Evolutionary conservation across 208 protist genomes (phyloP), one percentile per base, ranked within the genome.

Genomic region (Willaertia magna): DNA sequence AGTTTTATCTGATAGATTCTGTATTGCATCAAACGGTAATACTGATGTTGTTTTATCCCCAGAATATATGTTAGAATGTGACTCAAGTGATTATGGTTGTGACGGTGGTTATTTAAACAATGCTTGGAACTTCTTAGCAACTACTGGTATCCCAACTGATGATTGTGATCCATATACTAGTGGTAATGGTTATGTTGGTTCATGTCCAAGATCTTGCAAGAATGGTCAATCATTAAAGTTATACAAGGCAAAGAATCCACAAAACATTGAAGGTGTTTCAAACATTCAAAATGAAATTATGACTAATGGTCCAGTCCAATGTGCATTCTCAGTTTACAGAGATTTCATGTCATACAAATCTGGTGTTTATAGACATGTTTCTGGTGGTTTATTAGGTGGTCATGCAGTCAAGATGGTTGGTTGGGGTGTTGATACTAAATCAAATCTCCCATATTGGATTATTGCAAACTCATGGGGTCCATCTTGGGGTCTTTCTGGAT

Each of bases 391-490:
- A 49, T 90, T 94, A 78, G 94, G 94, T 78, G 93, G 93, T 74
- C 95, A 96, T 86, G 94, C n/a, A n/a, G n/a, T 97, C 89, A 88
- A 90, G 67, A 85, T 97, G 67, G 89, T 96, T 79, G 94, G 95
- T 83, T 97, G 94, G 94, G 94, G 94, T 74, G 87, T 88, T 55
- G 78, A 90, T 84, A 86, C 92, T 87, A 93, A 92, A 47, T 7
- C 1, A 6, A 79, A 79, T 18, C 78, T 88, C n/a, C 86, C 87
- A 84, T 97, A 96, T 91, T 97, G 95, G 95, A 93, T 93, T 86
- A 90, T 97, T 87, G 92, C 92, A 26, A 97, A 97, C 92, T 95
- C 93, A 88, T 95, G 94, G 95, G 93, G 93, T 86, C 26, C 79
- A 0, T 90, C 93, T 85, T 97, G 95, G 95, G 94, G 95, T 67